A percentile compares a stretch with the other conserved stretches of the same genome.
Conservation (phyloP, 169 alveolate species). For the Plasmodium gallinaceum region DNA sequence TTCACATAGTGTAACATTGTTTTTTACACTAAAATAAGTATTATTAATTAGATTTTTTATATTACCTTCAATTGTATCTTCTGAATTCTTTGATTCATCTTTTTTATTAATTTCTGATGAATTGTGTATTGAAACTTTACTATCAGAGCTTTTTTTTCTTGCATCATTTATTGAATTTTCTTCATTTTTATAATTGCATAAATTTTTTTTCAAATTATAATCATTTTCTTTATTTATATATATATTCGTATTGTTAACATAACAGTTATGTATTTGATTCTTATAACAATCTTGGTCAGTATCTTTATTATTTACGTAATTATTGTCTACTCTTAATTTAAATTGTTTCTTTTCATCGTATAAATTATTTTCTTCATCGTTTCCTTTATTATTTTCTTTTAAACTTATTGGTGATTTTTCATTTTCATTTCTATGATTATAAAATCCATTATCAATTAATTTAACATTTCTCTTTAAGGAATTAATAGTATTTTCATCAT, state of each 20-base stretch:
- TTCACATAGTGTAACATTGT: background rate
- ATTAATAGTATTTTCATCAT: background rate
- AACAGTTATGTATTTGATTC: background rate
- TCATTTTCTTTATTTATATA: background rate
- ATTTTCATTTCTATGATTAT: background rate
- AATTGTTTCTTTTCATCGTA: background rate
- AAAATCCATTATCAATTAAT: constrained; percentile 24
- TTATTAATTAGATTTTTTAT: constrained; percentile 47
- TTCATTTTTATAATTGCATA: background rate
- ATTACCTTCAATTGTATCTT: background rate
- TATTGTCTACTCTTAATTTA: background rate
- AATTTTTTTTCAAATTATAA: background rate
- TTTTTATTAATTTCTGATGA: background rate
- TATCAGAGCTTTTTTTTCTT: background rate
- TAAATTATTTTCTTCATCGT: background rate
- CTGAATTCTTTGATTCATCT: background rate
- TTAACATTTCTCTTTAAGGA: constrained; percentile 8
- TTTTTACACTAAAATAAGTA: constrained; percentile 33
- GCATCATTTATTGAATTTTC: background rate
- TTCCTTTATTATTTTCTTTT: background rate
- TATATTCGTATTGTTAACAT: background rate
- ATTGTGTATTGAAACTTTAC: background rate
- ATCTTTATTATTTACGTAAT: background rate
- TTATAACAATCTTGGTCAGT: background rate
- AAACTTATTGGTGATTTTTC: background rate